Evolutionary conservation across 257 asterid species (phyloP), one percentile per base, ranked within the genome.

Genomic region (Anisodus acutangulus): DNA sequence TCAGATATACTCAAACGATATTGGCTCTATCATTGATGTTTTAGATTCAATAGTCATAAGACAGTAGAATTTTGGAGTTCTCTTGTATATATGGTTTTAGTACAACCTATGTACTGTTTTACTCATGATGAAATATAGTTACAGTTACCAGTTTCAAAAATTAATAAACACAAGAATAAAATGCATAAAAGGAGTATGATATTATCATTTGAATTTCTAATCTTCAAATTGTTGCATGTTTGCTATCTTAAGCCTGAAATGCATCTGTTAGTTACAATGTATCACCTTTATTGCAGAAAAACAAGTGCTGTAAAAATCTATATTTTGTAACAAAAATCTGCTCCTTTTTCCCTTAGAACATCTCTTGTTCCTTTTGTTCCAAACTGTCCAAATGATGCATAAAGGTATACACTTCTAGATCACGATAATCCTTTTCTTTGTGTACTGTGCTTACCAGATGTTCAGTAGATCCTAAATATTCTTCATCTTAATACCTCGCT

Each of bases 331-430:
- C 58, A 71, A 8, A 45, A 45, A 45, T 71, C 39, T 0, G 39
- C 39, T 71, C 51, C 58, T 45, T 47, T 71, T 71, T 45, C 59
- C 57, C 57, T n/a, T n/a, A n/a, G 45, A 70, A 70, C 17, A 10
- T 43, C 79, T 43, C 31, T 70, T 70, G 58, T 43, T 71, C 55
- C 57, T 71, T 71, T 35, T 47, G 13, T 43, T 19, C 79, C 37
- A n/a, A 71, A 45, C 58, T 11, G 80, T 45, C 80, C 80, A 71
- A 71, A 69, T 69, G 78, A 39, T 69, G 78, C 51, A 17, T 10
- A 39, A 43, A 71, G 79, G 57, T 17, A 43, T 71, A 71, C 43
- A 37, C 57, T 70, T 70, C 19, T 39, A 67, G 57, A 71, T 19
- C 31, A 22, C 2, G 22, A 43, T 43, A 57, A 71, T 71, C 79